phyloP scores from a whole-genome alignment of 2,329 filamentous ascomycete species.

The Paecilomyces sp. region DNA sequence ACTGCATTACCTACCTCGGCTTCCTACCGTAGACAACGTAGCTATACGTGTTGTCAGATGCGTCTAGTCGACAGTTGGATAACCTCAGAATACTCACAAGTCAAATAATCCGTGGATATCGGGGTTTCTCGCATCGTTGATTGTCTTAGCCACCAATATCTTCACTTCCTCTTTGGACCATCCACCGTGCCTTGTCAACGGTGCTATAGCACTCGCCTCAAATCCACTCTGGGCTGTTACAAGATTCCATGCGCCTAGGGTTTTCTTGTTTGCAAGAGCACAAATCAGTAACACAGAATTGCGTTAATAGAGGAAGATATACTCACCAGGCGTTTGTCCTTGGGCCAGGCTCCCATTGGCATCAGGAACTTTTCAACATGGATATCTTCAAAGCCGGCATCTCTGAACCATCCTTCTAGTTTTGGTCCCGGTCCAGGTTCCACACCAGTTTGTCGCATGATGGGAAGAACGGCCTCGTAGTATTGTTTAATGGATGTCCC shows the following conservation, averaged over 20 bases:
- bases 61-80: not conserved
- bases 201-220: not conserved
- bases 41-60: not conserved
- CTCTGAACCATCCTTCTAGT: conserved; percentile 10
- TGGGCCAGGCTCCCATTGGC: conserved; percentile 16
- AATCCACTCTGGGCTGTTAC: not conserved
- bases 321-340: not conserved
- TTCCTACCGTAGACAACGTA: not conserved
- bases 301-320: not conserved
- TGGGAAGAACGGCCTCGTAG: not conserved
- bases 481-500: not conserved
- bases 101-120: not conserved
- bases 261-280: not conserved
- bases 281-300: not conserved
- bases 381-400: conserved; percentile 16
- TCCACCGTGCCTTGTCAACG: not conserved
- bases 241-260: not conserved
- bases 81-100: not conserved
- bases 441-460: not conserved
- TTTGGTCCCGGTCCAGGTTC: not conserved
- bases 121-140: not conserved
- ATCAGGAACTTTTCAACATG: conserved; percentile 7
- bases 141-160: not conserved
- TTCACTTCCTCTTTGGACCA: not conserved
- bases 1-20: not conserved